These are phyloP conservation scores for Sarcocystis neurona DNA, from an alignment of 169 alveolate species.

Conservation along the genomic window DNA sequence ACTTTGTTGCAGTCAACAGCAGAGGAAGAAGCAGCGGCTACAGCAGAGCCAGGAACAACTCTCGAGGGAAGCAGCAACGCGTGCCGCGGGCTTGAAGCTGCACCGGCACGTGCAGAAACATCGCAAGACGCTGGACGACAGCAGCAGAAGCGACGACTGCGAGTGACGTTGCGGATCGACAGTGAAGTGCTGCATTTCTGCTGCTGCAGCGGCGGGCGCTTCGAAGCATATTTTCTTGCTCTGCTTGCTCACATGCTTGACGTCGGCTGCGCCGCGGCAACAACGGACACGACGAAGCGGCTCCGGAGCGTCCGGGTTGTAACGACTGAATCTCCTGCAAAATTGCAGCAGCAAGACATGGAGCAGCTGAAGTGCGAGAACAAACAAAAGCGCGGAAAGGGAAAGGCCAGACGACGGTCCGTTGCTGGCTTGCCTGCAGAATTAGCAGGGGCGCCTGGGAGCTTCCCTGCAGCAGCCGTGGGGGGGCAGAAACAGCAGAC, in stretches of 20 bases:
- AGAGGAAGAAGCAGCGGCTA: not conserved
- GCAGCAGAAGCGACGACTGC: not conserved
- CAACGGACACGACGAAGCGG: not conserved
- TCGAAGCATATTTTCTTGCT: conserved; percentile 34
- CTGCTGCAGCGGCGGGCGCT: conserved; percentile 39
- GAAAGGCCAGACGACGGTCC: too few relatives aligned
- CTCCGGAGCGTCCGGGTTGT: not conserved
- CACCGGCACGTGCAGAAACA: too few relatives aligned
- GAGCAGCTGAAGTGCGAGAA: not conserved
- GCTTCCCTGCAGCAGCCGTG: too few relatives aligned
- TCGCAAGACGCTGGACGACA: not conserved
- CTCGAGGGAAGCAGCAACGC: not conserved
- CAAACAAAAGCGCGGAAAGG: not conserved
- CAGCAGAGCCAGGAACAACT: not conserved
- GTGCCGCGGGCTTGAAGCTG: too few relatives aligned
- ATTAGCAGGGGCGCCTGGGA: too few relatives aligned
- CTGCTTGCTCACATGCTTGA: conserved; percentile 26
- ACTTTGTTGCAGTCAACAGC: not conserved
- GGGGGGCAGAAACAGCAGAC: too few relatives aligned
- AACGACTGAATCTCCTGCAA: not conserved
- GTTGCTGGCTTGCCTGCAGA: too few relatives aligned
- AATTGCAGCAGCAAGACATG: not conserved
- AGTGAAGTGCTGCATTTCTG: conserved; percentile 30
- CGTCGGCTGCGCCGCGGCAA: not conserved
- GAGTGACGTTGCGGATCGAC: conserved; percentile 12